A percentile compares a stretch with the other conserved stretches of the same genome.
phyloP scores from a whole-genome alignment of 805 yeast genomes.

The Limtongia smithiae region DNA sequence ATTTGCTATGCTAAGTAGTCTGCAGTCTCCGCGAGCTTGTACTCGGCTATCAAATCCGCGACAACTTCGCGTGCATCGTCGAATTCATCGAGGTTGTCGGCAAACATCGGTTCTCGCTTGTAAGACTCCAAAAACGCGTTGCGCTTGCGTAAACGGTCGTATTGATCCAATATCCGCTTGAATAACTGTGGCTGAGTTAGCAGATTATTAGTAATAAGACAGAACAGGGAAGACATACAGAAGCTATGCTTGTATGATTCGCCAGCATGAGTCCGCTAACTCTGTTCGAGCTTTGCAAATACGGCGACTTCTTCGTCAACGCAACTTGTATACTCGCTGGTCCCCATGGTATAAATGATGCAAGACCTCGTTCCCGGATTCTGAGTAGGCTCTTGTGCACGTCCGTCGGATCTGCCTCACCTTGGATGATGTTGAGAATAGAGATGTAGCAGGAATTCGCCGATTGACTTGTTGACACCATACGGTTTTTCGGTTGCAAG shows the following conservation, averaged over 20 bases:
- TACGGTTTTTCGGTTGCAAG: conserved; percentile 68
- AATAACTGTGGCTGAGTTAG: conserved; percentile 41
- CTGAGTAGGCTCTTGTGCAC: conserved; percentile 47
- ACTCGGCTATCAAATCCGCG: conserved; percentile 70
- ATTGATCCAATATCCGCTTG: conserved; percentile 65
- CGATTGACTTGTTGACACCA: conserved; percentile 53
- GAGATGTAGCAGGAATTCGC: conserved; percentile 58
- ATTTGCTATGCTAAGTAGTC: conserved; percentile 24
- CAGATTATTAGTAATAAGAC: background rate
- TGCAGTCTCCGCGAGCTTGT: conserved; percentile 67
- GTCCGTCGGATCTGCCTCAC: conserved; percentile 64
- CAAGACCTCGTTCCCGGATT: conserved; percentile 42
- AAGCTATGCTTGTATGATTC: conserved; percentile 72
- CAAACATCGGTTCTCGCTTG: conserved; percentile 45
- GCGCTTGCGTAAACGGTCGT: conserved; percentile 72
- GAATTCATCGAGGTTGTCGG: conserved; percentile 57
- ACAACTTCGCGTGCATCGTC: conserved; percentile 75
- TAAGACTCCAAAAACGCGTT: conserved; percentile 83
- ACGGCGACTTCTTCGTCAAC: conserved; percentile 69
- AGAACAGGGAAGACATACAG: conserved; percentile 30
- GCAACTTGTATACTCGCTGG: conserved; percentile 77
- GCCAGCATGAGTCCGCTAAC: conserved; percentile 81
- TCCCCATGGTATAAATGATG: conserved; percentile 82
- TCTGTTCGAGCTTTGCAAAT: conserved; percentile 42
- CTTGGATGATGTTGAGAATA: conserved; percentile 66